Conservation (phyloP, 192 early-diverging fungal genomes). For the Haplosporangium gracile region DNA sequence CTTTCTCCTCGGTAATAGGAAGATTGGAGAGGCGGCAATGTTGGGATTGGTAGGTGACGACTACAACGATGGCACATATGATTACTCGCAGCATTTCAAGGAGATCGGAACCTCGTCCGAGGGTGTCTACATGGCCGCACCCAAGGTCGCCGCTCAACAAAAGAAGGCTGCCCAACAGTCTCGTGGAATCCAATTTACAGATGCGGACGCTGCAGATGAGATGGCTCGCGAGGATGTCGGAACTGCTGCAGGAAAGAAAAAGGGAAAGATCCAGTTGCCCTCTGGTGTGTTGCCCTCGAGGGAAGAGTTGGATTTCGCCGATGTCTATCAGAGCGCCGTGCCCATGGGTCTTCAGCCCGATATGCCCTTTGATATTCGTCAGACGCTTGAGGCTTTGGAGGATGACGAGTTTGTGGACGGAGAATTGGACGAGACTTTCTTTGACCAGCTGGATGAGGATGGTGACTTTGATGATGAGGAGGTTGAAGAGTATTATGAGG, state of each 20-base stretch:
- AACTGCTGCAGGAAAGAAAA: constrained; percentile 26
- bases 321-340: constrained; percentile 77
- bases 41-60: constrained; percentile 80
- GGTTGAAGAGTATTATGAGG: constrained; percentile 70
- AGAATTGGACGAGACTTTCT: constrained; percentile 85
- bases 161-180: constrained; percentile 53
- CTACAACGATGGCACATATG: constrained; percentile 92
- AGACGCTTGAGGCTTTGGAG: constrained; percentile 94
- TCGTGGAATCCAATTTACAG: constrained; percentile 45
- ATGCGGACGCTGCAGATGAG: constrained; percentile 46
- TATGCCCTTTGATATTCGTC: constrained; percentile 86
- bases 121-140: constrained; percentile 86
- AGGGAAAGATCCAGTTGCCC: constrained; percentile 70
- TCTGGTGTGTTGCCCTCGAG: constrained; percentile 80
- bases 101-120: constrained; percentile 80
- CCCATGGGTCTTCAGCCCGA: constrained; percentile 76
- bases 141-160: constrained; percentile 67
- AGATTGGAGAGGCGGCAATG: constrained; percentile 81
- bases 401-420: constrained; percentile 91
- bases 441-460: constrained; percentile 83
- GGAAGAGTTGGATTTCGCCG: constrained; percentile 76
- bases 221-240: constrained; percentile 21
- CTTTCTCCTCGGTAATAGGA: constrained; percentile 15
- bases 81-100: constrained; percentile 95
- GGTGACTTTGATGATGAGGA: constrained; percentile 62